These are phyloP conservation scores for Fusarium nanum DNA, from an alignment of 2,329 filamentous ascomycete genomes.

Conservation along the genomic window DNA sequence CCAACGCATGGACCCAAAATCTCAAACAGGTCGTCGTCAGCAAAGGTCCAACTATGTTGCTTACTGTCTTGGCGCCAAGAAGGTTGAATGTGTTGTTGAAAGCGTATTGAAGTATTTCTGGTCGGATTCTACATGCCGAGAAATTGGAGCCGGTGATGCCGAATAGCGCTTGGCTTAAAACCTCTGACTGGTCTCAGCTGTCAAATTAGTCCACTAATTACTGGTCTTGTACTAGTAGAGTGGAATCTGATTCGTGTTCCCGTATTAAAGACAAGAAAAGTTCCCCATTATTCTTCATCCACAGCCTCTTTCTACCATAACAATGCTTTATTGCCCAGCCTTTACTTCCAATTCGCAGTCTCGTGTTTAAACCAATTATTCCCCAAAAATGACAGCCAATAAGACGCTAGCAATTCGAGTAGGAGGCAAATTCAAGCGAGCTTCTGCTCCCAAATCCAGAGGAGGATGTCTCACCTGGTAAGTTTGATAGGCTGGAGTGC, in stretches of 20 bases:
- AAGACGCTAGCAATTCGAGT: neutral
- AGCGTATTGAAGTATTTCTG: neutral
- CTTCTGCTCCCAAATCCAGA: conserved; percentile 11
- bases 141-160: neutral
- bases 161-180: neutral
- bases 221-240: neutral
- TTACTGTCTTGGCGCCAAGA: neutral
- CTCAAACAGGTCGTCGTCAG: neutral
- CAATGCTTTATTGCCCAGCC: neutral
- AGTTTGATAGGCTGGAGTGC: neutral
- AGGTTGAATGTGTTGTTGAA: neutral
- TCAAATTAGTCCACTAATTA: neutral
- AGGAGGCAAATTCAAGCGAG: conserved; percentile 10
- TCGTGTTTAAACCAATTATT: neutral
- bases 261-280: neutral
- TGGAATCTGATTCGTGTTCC: neutral
- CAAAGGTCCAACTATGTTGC: neutral
- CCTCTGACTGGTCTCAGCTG: neutral
- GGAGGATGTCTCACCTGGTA: conserved; percentile 24
- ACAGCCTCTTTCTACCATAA: neutral
- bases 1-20: neutral
- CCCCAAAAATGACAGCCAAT: neutral
- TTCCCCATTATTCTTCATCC: neutral
- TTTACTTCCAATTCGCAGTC: conserved; percentile 7
- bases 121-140: neutral